phyloP scores from a whole-genome alignment of 148 eudicot species.

The Persicaria tinctoria region DNA sequence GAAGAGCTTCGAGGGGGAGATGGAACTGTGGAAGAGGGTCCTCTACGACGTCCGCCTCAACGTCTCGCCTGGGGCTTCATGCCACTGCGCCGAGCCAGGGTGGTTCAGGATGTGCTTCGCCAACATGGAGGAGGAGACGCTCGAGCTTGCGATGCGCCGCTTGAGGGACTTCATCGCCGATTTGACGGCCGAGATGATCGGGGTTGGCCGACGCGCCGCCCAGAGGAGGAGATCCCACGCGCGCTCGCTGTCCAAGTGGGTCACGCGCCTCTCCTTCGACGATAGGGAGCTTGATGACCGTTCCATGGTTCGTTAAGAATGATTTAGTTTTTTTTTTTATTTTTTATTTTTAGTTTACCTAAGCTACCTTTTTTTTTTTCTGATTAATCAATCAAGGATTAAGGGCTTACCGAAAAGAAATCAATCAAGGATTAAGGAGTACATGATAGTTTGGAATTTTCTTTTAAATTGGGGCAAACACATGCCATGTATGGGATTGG shows the following conservation, averaged over 20 bases:
- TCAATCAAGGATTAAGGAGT: neutral
- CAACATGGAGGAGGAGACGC: conserved; percentile 45
- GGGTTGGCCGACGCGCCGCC: neutral
- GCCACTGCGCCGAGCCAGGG: conserved; percentile 75
- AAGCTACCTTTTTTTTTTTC: neutral
- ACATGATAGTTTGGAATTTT: neutral
- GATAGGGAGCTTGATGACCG: conserved; percentile 33
- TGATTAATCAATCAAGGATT: neutral
- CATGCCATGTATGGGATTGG: neutral
- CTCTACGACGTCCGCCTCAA: conserved; percentile 53
- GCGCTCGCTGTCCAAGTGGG: conserved; percentile 59
- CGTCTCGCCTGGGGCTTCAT: conserved; percentile 71
- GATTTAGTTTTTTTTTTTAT: neutral
- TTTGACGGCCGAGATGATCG: neutral
- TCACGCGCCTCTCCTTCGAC: conserved; percentile 66
- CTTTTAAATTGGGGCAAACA: neutral
- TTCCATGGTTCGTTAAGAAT: neutral
- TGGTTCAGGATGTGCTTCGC: conserved; percentile 84
- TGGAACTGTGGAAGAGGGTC: conserved; percentile 67
- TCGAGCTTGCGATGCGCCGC: conserved; percentile 49
- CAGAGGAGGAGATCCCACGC: conserved; percentile 31
- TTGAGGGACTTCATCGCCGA: conserved; percentile 32
- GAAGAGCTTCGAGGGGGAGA: conserved; percentile 50
- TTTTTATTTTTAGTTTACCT: neutral
- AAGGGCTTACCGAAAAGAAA: neutral